Base-by-base conservation (phyloP, 2,329 filamentous ascomycete species). In the Microdochium bolleyi region DNA sequence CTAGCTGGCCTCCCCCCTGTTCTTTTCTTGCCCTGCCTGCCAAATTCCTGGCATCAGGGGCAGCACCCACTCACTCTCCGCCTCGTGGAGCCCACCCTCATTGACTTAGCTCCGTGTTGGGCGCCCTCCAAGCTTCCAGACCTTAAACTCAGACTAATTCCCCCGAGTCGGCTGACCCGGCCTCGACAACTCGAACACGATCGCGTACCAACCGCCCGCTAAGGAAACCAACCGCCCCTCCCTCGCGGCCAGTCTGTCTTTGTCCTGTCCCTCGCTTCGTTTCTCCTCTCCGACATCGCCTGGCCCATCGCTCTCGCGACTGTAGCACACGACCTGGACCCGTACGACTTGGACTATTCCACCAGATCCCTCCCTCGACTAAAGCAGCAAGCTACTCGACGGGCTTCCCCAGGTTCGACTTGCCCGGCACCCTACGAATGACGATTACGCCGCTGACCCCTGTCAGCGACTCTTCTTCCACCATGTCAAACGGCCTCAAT, bases 401-500 rank as follows among this genome's bases (percentile, higher is more conserved):
- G 19, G 7, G n/a, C n/a, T 19, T 7, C 7, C 19, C 37, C 37
- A 16, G 37, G 11, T 41, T 41, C 37, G 7, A n/a, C 37, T 11
- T 19, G 37, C 19, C 9, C 3, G 5, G n/a, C 16, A 22, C 41
- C 22, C 22, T 22, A 10, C 24, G 48, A 25, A 61, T 61, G 58
- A 62, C 60, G 57, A 54, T 54, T 54, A 58, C 56, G 56, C 58
- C 62, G 54, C 57, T 55, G 44, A 62, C 58, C 19, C 58, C 60
- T 51, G 55, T 64, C 55, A 64, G 59, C 62, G 57, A 59, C 41
- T 57, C 57, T 49, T 64, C 63, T 49, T 64, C 63, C 49, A 60
- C 63, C 54, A 67, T 69, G 64, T 61, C 63, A 22, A 65, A 64
- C 55, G 59, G 60, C 27, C 49, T 58, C 55, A 64, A 65, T 61